A percentile compares a stretch with the other conserved stretches of the same genome.
phyloP scores from a whole-genome alignment of 352 stramenopile species.

The Phytophthora uliginosa region DNA sequence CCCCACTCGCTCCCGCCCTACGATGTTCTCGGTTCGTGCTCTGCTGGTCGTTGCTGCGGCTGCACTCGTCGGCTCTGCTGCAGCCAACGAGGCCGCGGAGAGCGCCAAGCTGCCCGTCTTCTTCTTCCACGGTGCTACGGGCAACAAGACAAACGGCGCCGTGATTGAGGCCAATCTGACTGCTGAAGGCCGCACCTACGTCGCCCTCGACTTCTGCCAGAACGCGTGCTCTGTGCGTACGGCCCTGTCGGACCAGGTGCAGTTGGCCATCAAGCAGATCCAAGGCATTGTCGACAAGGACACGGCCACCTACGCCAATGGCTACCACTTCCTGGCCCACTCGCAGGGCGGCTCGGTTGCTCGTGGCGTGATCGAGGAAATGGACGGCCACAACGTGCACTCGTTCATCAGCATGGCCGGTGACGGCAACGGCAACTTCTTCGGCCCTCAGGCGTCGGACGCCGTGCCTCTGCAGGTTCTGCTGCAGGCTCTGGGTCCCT shows the following conservation, averaged over 20 bases:
- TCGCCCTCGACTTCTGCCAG: slow-evolving; percentile 60
- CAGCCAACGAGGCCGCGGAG: slow-evolving; percentile 26
- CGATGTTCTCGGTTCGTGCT: slow-evolving; percentile 33
- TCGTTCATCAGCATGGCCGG: slow-evolving; percentile 42
- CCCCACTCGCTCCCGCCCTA: slow-evolving; percentile 5
- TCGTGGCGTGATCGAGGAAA: slow-evolving; percentile 61
- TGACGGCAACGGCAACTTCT: slow-evolving; percentile 65
- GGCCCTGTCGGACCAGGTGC: slow-evolving; percentile 50
- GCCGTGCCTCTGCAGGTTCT: slow-evolving; percentile 47
- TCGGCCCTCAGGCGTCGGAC: slow-evolving; percentile 55
- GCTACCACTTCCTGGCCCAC: slow-evolving; percentile 66
- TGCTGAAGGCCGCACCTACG: slow-evolving; percentile 48
- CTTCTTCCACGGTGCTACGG: slow-evolving; percentile 64
- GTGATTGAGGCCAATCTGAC: slow-evolving; percentile 53
- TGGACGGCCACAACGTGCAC: slow-evolving; percentile 58
- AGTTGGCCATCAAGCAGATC: slow-evolving; percentile 62
- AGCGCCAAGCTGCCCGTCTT: slow-evolving; percentile 48
- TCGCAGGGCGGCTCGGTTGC: slow-evolving; percentile 63
- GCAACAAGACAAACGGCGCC: slow-evolving; percentile 43
- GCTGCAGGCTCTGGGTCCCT: slow-evolving; percentile 44
- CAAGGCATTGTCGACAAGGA: slow-evolving; percentile 45
- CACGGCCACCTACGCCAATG: slow-evolving; percentile 42
- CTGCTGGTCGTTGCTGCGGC: slow-evolving; percentile 21
- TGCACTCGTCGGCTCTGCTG: slow-evolving; percentile 26
- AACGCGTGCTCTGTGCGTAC: slow-evolving; percentile 47